Base-by-base conservation (phyloP, 192 early-diverging fungal genomes). In the Coemansia sp. region DNA sequence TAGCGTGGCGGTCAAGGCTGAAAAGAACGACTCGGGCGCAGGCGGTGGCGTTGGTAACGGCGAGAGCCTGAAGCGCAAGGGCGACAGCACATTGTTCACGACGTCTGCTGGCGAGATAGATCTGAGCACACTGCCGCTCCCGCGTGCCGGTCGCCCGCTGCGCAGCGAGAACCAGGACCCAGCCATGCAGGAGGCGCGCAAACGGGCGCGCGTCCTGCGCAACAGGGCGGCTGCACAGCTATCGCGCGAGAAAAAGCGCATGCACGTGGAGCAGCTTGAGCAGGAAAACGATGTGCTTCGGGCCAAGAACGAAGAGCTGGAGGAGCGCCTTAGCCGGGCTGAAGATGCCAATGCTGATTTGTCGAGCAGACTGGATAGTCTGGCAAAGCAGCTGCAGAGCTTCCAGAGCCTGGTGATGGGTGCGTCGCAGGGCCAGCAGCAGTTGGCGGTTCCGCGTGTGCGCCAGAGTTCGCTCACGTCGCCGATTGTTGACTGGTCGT, bases 241-340 rank as follows among this genome's bases (percentile, higher is more conserved):
- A 42, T 91, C 88, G 6, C 86, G 93, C 36, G 91, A 92, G 72
- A 83, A 91, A 45, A 93, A 96, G 77, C 81, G 90, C 27, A 87
- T 92, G 43, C 91, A 93, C 47, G 52, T 92, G 23, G 80, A 80
- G 62, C 54, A 65, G n/a, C 79, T 94, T 8, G 92, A 91, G 72
- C 73, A 75, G 42, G 85, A 88, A 49, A 93, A 93, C 64, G 74
- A 70, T 5, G 62, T 67, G 2, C 68, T 93, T 37, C 55, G 43
- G 9, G 56, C 46, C 30, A 74, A 67, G 71, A 74, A 74, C 60
- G 51, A 49, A 27, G 60, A 58, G 59, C 71, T 74, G 3, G 71
- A 67, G 60, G 40, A 56, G 59, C 58, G 71, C 8, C 45, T 74
- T 33, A 52, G 60, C 51, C 53, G 22, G 40, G 48, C 71, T 15